Evolutionary conservation across 352 stramenopile genomes (phyloP), one percentile per base, ranked within the genome.

Genomic region (Phytophthora pluvialis): DNA sequence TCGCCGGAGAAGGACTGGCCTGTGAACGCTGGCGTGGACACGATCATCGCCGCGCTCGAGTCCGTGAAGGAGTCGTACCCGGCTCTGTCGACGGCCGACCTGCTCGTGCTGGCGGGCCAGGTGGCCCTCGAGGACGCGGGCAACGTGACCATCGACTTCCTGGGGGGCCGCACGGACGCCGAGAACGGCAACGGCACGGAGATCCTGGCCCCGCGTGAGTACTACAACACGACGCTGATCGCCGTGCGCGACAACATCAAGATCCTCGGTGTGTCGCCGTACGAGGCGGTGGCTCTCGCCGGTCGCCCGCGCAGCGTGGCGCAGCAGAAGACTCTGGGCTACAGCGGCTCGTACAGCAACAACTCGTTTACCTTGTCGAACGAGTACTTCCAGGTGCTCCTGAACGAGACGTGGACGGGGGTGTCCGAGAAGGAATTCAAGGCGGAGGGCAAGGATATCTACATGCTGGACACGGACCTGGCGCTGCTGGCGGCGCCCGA

Each of bases 231-330:
- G 15, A 95, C 83, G 1, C 79, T 85, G 60, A 72, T 80, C 36
- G 90, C 97, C 64, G 75, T 98, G 47, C 81, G 94, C 33, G 90
- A 97, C 60, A 87, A 98, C 47, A 98, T 98, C 71, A 86, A 91
- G 49, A 83, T 95, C 58, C 90, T 98, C 81, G 90, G 94, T 18
- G 96, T 98, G 42, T 83, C 82, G 45, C 90, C 97, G 61, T 62
- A 82, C 33, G 95, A 98, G 64, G 98, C 97, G 54, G 96, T 98
- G 25, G 93, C 94, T 26, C 74, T 99, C 0, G 73, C 91, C 36
- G 95, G 96, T 31, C 63, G 96, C 78, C 33, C 93, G 93, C 80
- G 88, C 90, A 54, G 83, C 97, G 75, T 80, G 9, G 98, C 88
- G 68, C 93, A 99, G 75, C 89, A 86, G 3, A 88, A 96, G 65